Base-by-base conservation (phyloP, 2,329 filamentous ascomycete genomes). In the Xylariales sp. region DNA sequence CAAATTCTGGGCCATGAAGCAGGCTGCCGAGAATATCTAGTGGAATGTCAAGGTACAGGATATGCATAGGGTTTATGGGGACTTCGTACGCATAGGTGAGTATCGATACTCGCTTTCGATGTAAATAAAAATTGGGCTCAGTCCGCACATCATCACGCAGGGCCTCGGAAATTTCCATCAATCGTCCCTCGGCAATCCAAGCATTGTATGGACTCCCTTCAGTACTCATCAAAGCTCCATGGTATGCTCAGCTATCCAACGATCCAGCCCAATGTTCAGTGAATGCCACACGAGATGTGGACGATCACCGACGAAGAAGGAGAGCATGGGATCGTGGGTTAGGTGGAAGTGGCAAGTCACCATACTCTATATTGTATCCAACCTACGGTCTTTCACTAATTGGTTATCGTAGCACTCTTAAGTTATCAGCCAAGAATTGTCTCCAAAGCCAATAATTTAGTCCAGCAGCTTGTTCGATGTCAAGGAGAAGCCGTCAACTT, bases 1-100 rank as follows among this genome's bases (percentile, higher is more conserved):
- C 14, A 36, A 36, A 10, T 33, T 38, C 16, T 41, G 32, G 4
- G 7, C 17, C 5, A 24, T 23, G 2, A 19, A 21, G 15, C n/a
- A 16, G 16, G 31, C 31, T 7, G 23, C 30, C 14, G 29, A 19
- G 12, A 17, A 21, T 3, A 27, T 34, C 1, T 24, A 40, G 13
- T 40, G 29, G n/a, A 24, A 40, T 32, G 29, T 23, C 17, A 15
- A 29, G 4, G 31, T 40, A 18, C 18, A 15, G 8, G 6, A 11
- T 2, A 18, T 37, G 33, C 33, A 41, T 3, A 14, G 29, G 20
- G 5, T 16, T 5, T 33, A 41, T 29, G 39, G 39, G 12, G 39
- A 41, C 19, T 41, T 41, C 15, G 20, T 41, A 6, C 33, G 39
- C 1, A 37, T 29, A 5, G 39, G 34, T 34, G 18, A 27, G 38